Percentiles rank a stretch among this genome's conserved stretches.
Conservation (phyloP, 1,284 basidiomycete species). For the Malassezia equina region DNA sequence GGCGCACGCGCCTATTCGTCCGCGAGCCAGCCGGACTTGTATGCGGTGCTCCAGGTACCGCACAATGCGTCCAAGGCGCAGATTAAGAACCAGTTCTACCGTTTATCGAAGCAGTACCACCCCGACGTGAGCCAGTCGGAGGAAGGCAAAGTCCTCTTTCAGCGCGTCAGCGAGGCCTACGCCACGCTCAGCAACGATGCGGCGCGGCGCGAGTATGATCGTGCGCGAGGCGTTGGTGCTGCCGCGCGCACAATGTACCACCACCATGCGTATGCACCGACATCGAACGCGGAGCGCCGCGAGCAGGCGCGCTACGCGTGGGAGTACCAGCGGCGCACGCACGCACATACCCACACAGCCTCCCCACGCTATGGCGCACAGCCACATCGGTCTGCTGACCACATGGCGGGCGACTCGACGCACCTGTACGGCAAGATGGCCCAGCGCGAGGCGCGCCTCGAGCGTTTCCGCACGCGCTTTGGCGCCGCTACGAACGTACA, state of each 20-base stretch:
- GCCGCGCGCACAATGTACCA: background rate
- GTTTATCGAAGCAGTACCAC: conserved; percentile 43
- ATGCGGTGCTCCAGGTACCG: conserved; percentile 24
- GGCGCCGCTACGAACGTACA: conserved; percentile 5
- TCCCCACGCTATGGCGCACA: conserved; percentile 4
- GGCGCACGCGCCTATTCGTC: background rate
- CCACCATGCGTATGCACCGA: conserved; percentile 14
- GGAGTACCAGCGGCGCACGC: conserved; percentile 33
- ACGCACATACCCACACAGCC: background rate
- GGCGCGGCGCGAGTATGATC: conserved; percentile 15
- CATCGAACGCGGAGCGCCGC: background rate
- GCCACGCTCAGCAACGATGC: conserved; percentile 28
- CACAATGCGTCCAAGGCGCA: conserved; percentile 33
- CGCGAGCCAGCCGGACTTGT: conserved; percentile 19
- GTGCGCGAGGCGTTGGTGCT: background rate
- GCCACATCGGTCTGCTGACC: background rate
- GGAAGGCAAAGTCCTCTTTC: conserved; percentile 40
- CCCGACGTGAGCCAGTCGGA: conserved; percentile 40
- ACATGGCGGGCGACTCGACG: conserved; percentile 17
- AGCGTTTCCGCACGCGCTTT: conserved; percentile 9
- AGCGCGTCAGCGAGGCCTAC: conserved; percentile 43
- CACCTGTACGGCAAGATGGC: conserved; percentile 17
- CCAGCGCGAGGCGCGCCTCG: conserved; percentile 14
- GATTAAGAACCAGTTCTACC: conserved; percentile 47
- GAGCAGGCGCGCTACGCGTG: conserved; percentile 29